Evolutionary conservation across 2,329 filamentous ascomycete genomes (phyloP), one percentile per base, ranked within the genome.

Genomic region (Apiospora koreana): DNA sequence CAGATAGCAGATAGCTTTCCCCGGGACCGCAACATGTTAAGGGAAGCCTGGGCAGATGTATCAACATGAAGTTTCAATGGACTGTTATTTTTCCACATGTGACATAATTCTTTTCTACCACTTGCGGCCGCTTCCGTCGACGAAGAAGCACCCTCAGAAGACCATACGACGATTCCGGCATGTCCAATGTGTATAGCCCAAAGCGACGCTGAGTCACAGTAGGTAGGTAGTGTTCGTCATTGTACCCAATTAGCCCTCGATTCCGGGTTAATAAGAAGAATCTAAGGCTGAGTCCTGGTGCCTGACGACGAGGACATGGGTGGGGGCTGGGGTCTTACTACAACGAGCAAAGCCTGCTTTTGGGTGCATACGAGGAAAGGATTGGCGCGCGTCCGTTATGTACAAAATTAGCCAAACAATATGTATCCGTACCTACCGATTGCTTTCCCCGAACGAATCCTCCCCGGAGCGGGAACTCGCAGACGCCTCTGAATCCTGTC

Each of bases 251-350:
- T 21, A 58, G 50, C 50, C 18, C 50, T 54, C 25, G 48, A 7
- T 54, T 21, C 5, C 5, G 48, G 25, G 25, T 18, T 31, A 54
- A 25, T 28, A 31, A 25, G 25, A 28, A 28, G 7, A 31, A 31
- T 58, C 50, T 38, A 38, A 21, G 54, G 31, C 54, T 62, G 31
- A 23, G 31, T n/a, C 18, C 35, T 12, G 54, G 38, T 62, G 54
- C 54, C 54, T 62, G 54, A 23, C 54, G 31, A n/a, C 6, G 31
- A n/a, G 5, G 54, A 18, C 16, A 54, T 31, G 31, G 28, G 50
- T 62, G 54, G 54, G 54, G 50, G 28, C 50, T 58, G 10, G 18
- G 50, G 28, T 58, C 50, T 58, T 58, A 58, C 50, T 58, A 58
- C 28, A 35, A 58, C 18, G 50, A 48, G 46, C 50, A 58, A 21